Evolutionary conservation across 371 early-diverging fungal species (phyloP), one percentile per base, ranked within the genome.

Genomic region (Chytridium lagenaria): DNA sequence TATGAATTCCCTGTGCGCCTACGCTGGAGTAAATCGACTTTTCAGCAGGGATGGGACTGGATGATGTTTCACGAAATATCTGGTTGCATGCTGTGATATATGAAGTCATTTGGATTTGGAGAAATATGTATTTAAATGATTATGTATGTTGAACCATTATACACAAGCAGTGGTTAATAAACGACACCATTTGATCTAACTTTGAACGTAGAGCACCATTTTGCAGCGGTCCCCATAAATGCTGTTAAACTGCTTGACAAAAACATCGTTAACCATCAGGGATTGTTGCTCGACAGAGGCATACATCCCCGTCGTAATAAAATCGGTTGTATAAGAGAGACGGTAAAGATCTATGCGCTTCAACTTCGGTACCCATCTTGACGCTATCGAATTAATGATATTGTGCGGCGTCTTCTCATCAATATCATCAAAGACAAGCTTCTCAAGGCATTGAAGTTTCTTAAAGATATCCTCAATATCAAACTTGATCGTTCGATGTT

Each of bases 371-470:
- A 55, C 16, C 10, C 10, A 15, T 10, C 30, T 23, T 28, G 55
- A 16, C 10, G 55, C 55, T 10, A 55, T 15, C 16, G 10, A 16
- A 26, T 55, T 16, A 26, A 26, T 55, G 55, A 55, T 55, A 26
- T 55, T 55, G 55, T 55, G 10, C 7, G 55, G 55, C 16, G 55
- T 55, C 30, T 7, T 55, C 26, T 55, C 55, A 26, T 55, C 10
- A 55, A 55, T 55, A 26, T 55, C 55, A 26, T 55, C 55, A 55
- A 55, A 55, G 23, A 26, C 30, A 7, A 55, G 55, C 26, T 5
- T 16, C 26, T 26, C 16, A 10, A 55, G 55, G 16, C 55, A 10
- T 26, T 5, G 10, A 10, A 55, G 55, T 28, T 28, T 16, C 55
- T 55, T 55, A 26, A 26, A 55, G 10, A 55, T 55, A 28, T 16